Base-by-base conservation (phyloP, 345 rosid species). In the Mercurialis annua region DNA sequence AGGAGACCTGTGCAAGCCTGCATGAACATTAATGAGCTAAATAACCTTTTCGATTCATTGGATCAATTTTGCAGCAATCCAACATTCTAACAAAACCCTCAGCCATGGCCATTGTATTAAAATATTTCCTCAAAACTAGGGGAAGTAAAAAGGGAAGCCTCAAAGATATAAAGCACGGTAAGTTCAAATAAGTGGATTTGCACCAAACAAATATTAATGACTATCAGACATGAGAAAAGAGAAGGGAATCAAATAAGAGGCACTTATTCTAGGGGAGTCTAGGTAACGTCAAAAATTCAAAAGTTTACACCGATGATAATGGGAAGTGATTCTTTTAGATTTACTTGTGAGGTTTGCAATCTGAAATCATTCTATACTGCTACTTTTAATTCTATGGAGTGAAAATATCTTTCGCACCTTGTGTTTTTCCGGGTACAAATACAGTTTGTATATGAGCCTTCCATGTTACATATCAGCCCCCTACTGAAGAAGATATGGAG, bases 401-500 rank as follows among this genome's bases (percentile, higher is more conserved):
- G 14, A 40, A 42, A 30, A 38, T 31, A 24, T 42, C 62, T n/a
- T 26, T 14, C 6, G 16, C 34, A 47, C 20, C 30, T 36, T 15
- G 38, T 4, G 18, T 52, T 59, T 30, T 46, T 44, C 11, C 5
- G 27, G 18, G 59, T 46, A 21, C 52, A 56, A 6, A 9, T 65
- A 51, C 47, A 27, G 12, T 43, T 38, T 30, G 48, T 34, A 44
- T 16, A 18, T 47, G 62, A 27, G 50, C 48, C 23, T 31, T 29
- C 24, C 23, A 7, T 36, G 16, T 67, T 64, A 84, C 18, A 67
- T 26, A 65, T 82, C 89, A 59, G 77, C 58, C 53, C 73, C 73
- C 90, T 1, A 74, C 72, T 9, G 79, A 72, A 3, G 88, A 79
- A 51, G 88, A 80, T 27, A 83, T 81, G 65, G 92, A 78, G 34